phyloP scores from a whole-genome alignment of 1,139 yeast genomes.

The Casaregolazyma lundiana region DNA sequence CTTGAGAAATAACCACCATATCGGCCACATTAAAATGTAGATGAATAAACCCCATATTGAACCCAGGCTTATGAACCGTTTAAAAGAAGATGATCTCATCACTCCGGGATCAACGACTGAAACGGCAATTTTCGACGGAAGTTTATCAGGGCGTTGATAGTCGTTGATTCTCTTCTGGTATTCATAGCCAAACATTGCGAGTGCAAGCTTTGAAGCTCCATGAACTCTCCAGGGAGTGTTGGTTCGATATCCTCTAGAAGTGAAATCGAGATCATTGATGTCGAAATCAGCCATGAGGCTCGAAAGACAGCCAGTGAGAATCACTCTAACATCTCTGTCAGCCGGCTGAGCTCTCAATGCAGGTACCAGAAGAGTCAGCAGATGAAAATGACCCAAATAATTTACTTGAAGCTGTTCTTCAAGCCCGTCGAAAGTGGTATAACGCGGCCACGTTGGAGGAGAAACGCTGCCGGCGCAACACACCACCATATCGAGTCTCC shows the following conservation, averaged over 20 bases:
- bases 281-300: slow-evolving; percentile 70
- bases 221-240: slow-evolving; percentile 67
- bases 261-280: slow-evolving; percentile 63
- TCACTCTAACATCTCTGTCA: slow-evolving; percentile 83
- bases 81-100: slow-evolving; percentile 80
- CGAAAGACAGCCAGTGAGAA: slow-evolving; percentile 70
- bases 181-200: slow-evolving; percentile 70
- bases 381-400: slow-evolving; percentile 74
- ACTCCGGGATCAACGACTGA: slow-evolving; percentile 86
- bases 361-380: slow-evolving; percentile 73
- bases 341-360: slow-evolving; percentile 85
- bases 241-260: slow-evolving; percentile 54
- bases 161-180: slow-evolving; percentile 59
- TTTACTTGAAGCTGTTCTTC: slow-evolving; percentile 82
- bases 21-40: slow-evolving; percentile 69
- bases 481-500: slow-evolving; percentile 82
- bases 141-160: slow-evolving; percentile 60
- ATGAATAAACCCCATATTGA: slow-evolving; percentile 60
- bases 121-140: slow-evolving; percentile 65
- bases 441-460: slow-evolving; percentile 61
- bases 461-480: slow-evolving; percentile 82
- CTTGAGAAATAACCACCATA: slow-evolving; percentile 77
- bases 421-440: slow-evolving; percentile 69
- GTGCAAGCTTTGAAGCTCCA: slow-evolving; percentile 75
- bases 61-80: slow-evolving; percentile 76